Percentiles rank a stretch among this genome's conserved stretches.
Conservation (phyloP, 2,329 filamentous ascomycete species). For the Fusarium nygamai region DNA sequence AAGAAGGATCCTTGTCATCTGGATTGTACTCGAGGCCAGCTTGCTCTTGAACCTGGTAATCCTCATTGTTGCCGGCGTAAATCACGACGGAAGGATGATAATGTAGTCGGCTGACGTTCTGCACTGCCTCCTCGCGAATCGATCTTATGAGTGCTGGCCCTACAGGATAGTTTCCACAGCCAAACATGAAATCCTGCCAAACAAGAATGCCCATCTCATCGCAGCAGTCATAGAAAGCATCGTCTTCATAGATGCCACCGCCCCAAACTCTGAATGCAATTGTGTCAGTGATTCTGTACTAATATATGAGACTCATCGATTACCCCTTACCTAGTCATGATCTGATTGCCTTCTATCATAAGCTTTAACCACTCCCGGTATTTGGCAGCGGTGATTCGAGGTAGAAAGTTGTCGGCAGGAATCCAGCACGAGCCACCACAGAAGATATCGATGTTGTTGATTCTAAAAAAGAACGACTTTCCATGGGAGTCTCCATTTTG, state of each 20-base stretch:
- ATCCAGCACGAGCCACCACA: not conserved
- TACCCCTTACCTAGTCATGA: not conserved
- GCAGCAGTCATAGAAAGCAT: not conserved
- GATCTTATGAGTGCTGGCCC: not conserved
- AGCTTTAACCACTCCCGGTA: not conserved
- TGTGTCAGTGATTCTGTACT: not conserved
- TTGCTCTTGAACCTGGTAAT: conserved; percentile 1
- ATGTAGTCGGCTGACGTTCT: not conserved
- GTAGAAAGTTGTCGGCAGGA: not conserved
- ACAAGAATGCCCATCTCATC: not conserved
- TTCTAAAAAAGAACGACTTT: not conserved
- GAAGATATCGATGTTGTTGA: not conserved
- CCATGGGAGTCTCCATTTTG: not conserved
- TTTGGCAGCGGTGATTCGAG: not conserved
- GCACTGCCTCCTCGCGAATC: not conserved
- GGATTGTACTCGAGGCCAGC: not conserved
- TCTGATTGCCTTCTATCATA: conserved; percentile 1
- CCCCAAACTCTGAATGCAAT: not conserved
- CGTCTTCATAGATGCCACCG: not conserved
- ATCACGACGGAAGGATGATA: not conserved
- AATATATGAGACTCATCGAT: not conserved
- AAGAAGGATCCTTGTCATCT: not conserved
- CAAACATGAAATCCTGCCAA: conserved; percentile 7
- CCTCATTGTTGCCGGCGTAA: not conserved
- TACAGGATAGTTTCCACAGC: not conserved